Evolutionary conservation across 2,329 filamentous ascomycete genomes (phyloP).

Genomic region (Hymenoscyphus albidus): DNA sequence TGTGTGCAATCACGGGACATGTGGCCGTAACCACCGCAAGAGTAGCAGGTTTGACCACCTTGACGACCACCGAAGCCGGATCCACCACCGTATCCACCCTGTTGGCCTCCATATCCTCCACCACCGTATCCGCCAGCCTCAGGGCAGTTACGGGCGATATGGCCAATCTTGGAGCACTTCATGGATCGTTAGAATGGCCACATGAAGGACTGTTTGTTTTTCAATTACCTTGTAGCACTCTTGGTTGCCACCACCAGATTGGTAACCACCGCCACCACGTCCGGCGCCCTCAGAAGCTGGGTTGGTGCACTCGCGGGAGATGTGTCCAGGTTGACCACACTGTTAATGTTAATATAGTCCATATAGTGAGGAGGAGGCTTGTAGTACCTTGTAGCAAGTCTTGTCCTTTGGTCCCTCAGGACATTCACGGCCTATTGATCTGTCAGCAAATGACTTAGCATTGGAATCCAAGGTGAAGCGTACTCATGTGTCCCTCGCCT

Average conservation of each 20-base stretch:
- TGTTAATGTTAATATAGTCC: constrained; percentile 7
- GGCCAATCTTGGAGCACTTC: constrained; percentile 86
- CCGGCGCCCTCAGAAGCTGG: constrained; percentile 33
- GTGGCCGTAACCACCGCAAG: constrained; percentile 94
- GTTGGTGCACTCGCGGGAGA: constrained; percentile 68
- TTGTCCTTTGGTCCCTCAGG: constrained; percentile 85
- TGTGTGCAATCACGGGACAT: constrained; percentile 97
- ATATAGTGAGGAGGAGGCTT: not conserved
- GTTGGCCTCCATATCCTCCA: constrained; percentile 39
- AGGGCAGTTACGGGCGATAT: constrained; percentile 90
- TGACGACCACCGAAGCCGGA: constrained; percentile 48
- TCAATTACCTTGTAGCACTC: constrained; percentile 79
- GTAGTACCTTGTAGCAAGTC: constrained; percentile 59
- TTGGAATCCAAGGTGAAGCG: constrained; percentile 36
- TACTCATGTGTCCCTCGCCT: constrained; percentile 74
- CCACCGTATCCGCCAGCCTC: constrained; percentile 54
- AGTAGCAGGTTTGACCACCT: constrained; percentile 86
- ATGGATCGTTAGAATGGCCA: constrained; percentile 9
- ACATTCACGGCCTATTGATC: constrained; percentile 73
- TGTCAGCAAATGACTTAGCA: constrained; percentile 22
- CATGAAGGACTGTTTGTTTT: not conserved
- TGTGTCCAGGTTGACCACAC: constrained; percentile 81
- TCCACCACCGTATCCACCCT: constrained; percentile 38
- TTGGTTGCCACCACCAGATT: constrained; percentile 46
- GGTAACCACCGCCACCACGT: constrained; percentile 30